Base-by-base conservation (phyloP, 805 yeast genomes). In the Clavispora fructus region DNA sequence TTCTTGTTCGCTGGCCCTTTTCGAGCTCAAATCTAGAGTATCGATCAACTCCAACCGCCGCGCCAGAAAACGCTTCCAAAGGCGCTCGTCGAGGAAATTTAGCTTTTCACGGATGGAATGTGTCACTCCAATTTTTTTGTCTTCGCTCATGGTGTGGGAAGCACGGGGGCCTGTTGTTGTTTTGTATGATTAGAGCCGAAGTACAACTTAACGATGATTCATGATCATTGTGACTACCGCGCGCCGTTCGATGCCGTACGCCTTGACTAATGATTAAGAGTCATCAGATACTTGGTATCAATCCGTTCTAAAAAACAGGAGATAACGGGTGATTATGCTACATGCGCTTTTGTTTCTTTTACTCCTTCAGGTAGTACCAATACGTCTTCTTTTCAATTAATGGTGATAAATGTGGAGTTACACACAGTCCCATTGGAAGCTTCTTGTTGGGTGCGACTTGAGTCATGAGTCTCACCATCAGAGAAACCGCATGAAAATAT, bases 1-100 rank as follows among this genome's bases (percentile, higher is more conserved):
- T 54, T 92, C 97, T 63, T 92, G 99, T 61, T 94, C 98, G 47
- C 89, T 80, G 8, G 98, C 98, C 69, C 90, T 91, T 52, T 80
- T 79, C 16, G 79, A 67, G 51, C 82, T 77, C 46, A 82, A 67
- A 41, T 79, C 72, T 50, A 84, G 74, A 19, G 85, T 78, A 60
- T 91, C 97, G 37, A 94, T 94, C 45, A 94, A 73, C 65, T 90
- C 96, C 23, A 94, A 71, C 48, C 99, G 71, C 46, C 98, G 74
- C 1, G 95, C 88, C n/a, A 94, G 85, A 62, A 94, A 92, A 55
- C 81, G 77, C 61, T 87, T 88, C 99, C 99, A 94, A 46, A 77
- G 74, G 38, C 80, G 72, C 50, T 88, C 96, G 62, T 94, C 97
- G 9, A 73, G 73, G 66, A 94, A 94, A 44, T 83, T 78, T 40